Base-by-base conservation (phyloP, 176 grass and related monocot genomes). In the Miscanthus lutarioriparius region DNA sequence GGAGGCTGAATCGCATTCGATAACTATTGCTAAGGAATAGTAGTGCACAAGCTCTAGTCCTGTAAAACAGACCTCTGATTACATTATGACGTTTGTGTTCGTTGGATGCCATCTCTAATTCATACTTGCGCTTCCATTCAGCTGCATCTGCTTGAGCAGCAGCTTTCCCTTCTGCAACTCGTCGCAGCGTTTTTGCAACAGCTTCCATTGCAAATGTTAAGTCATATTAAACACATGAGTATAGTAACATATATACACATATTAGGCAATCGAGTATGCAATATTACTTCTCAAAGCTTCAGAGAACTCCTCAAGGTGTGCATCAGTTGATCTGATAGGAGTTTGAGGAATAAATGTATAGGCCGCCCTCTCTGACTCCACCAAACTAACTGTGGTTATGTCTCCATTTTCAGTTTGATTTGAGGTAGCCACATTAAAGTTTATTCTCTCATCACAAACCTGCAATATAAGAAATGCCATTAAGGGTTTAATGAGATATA, bases 111-210 rank as follows among this genome's bases (percentile, higher is more conserved):
- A 83, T 95, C 74, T 95, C 92, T 65, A 87, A 65, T 85, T 98
- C 91, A 77, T 98, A 95, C 75, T 95, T 98, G 66, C 83, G 91
- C 85, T 95, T 98, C 92, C 95, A 98, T 77, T 93, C 91, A 74
- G 91, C 92, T 56, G 95, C 91, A 69, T 98, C 95, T 49, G 82
- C 87, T 94, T 95, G 87, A 59, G 92, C 95, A 72, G 76, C 76
- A 88, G 95, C 95, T 84, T 98, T 95, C 76, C 89, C 92, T 92
- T 98, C 95, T 14, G 73, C 95, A 70, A 93, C 95, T 77, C 85
- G 86, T 84, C 89, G 89, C 63, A 98, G 80, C 56, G 92, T 86
- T 88, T 91, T 95, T 72, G 91, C 95, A 91, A 98, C 89, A 90
- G 92, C 95, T 98, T 84, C 56, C 22, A 91, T 68, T 85, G 78